phyloP scores from a whole-genome alignment of 2,329 filamentous ascomycete species.

The Tympanopsis confertula region DNA sequence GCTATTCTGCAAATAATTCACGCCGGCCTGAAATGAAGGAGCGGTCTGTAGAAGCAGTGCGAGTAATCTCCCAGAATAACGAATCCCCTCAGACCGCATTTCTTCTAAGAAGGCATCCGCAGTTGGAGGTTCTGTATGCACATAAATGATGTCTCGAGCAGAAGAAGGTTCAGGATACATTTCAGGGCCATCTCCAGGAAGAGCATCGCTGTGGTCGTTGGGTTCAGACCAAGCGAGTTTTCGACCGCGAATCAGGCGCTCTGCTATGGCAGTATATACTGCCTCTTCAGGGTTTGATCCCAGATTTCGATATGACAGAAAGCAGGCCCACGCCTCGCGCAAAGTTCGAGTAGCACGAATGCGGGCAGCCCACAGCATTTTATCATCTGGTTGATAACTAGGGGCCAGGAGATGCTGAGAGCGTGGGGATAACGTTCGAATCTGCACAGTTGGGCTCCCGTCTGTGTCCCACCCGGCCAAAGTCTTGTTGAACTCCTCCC shows the following conservation, averaged over 20 bases:
- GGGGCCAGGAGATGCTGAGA: slow-evolving; percentile 9
- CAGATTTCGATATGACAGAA: slow-evolving; percentile 38
- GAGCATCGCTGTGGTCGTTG: slow-evolving; percentile 11
- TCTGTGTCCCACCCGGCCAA: slow-evolving; percentile 53
- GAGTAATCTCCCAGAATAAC: background rate
- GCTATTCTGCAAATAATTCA: slow-evolving; percentile 26
- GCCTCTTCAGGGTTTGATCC: slow-evolving; percentile 18
- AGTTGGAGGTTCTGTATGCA: slow-evolving; percentile 37
- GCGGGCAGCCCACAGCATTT: slow-evolving; percentile 39
- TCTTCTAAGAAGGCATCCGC: slow-evolving; percentile 35
- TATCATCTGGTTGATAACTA: slow-evolving; percentile 8
- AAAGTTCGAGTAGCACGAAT: slow-evolving; percentile 46
- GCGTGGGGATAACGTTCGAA: slow-evolving; percentile 27
- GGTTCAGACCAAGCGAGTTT: slow-evolving; percentile 10
- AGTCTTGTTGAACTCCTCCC: slow-evolving; percentile 40
- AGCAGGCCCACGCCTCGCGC: slow-evolving; percentile 55
- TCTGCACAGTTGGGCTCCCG: slow-evolving; percentile 50
- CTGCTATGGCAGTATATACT: slow-evolving; percentile 43
- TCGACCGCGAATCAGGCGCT: slow-evolving; percentile 33
- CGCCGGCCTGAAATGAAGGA: slow-evolving; percentile 19
- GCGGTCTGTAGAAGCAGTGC: background rate
- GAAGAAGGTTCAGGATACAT: slow-evolving; percentile 40
- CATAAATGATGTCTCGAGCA: slow-evolving; percentile 43
- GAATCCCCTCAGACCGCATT: slow-evolving; percentile 27
- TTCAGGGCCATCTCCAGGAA: slow-evolving; percentile 45